These are phyloP conservation scores for Penicillium canariense DNA, from an alignment of 495 filamentous ascomycete species.

Conservation along the genomic window DNA sequence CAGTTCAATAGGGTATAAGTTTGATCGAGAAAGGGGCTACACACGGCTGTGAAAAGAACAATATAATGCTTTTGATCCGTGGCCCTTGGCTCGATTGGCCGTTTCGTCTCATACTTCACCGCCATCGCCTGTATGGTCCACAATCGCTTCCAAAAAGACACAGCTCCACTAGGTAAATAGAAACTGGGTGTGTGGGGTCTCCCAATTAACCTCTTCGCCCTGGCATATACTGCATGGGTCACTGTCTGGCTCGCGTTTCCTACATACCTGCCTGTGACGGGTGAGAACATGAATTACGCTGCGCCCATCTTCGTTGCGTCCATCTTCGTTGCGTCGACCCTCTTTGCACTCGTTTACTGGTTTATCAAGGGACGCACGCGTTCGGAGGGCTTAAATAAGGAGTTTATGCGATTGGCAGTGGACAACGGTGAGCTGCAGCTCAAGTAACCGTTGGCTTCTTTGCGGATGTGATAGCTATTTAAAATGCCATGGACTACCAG, in stretches of 20 bases:
- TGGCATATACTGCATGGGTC: no score
- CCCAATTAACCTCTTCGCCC: no score
- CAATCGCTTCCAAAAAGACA: no score
- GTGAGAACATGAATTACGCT: no score
- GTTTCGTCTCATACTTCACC: no score
- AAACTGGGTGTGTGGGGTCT: no score
- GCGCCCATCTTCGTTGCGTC: neutral
- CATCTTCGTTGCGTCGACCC: neutral
- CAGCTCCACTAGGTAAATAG: no score
- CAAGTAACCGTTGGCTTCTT: neutral
- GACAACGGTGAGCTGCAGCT: neutral
- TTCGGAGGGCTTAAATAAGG: neutral
- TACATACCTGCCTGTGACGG: no score
- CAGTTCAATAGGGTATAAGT: conserved; percentile 17
- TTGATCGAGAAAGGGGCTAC: neutral
- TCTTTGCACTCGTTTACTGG: neutral
- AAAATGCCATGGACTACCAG: neutral
- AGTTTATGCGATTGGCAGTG: neutral
- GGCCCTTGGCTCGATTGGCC: no score
- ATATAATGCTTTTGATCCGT: no score
- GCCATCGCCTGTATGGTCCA: no score
- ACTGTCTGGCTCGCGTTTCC: no score
- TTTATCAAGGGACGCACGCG: neutral
- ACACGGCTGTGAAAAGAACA: neutral
- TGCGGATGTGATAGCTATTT: neutral